Evolutionary conservation across 1,284 basidiomycete species (phyloP), one percentile per base, ranked within the genome.

Genomic region (Apiotrichum veenhuisii): DNA sequence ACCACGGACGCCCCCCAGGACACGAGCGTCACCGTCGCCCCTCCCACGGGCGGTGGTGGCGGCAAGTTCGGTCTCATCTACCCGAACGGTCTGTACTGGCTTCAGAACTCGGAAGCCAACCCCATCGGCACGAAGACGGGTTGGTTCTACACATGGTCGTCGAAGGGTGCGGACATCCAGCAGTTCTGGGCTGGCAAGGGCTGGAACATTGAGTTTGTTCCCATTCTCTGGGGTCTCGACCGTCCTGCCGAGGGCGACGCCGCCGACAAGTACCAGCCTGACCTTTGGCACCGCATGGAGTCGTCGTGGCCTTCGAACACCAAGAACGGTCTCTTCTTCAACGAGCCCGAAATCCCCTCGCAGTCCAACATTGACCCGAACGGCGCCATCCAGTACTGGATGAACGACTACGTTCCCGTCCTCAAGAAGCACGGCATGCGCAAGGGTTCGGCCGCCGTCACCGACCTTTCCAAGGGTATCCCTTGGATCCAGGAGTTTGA

Each of bases 171-270:
- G 20, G 30, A 20, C 34, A 14, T 30, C 11, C 4, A 10, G 14
- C 14, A n/a, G 33, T 60, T n/a, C 82, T 23, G 67, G 64, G 60
- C 77, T 14, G 33, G 25, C 27, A 53, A 54, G 27, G 17, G 26
- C 1, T 73, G 80, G 54, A 83, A 82, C 41, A 73, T 84, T 51
- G 73, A 81, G 18, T 83, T 78, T 71, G 80, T 82, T 61, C 82
- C 85, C 54, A 87, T 87, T 87, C 75, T 88, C 14, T 89, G 87
- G 86, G 85, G 87, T 64, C 59, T 84, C 68, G 58, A 76, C 60
- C 62, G 66, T 2, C 71, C 77, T 34, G 51, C 27, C 9, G 34
- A 37, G 27, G 48, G 51, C 52, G 61, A 67, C 49, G 70, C 75
- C 54, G 60, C 67, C 26, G 50, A 50, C 26, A 72, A 73, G 47